Evolutionary conservation across 1,139 yeast genomes (phyloP), one percentile per base, ranked within the genome.

Genomic region (Schizosaccharomyces versatilis): DNA sequence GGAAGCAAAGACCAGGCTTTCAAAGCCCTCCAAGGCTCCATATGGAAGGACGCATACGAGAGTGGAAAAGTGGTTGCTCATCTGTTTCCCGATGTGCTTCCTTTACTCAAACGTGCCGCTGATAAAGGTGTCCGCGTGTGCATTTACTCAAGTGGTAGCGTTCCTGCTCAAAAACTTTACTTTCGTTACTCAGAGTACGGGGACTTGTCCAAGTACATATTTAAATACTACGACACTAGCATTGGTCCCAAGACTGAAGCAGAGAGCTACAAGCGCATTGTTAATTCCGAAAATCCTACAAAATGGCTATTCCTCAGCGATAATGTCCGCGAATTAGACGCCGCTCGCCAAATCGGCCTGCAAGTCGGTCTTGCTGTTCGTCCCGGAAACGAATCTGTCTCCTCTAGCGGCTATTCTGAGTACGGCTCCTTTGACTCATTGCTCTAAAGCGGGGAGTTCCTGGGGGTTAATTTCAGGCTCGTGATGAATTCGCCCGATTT

Each of bases 131-230:
- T 62, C 36, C 68, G 69, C 6, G 70, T 84, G 0, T 84, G 73
- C 64, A 85, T 88, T 17, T 88, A 88, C 67, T 85, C 96, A 0
- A 83, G 94, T n/a, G 97, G 97, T 0, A 81, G 93, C 54, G 78
- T 88, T 40, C 75, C 78, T 57, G 96, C 96, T 0, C 97, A 88
- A 63, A 80, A 80, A 59, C 69, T 86, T 58, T 69, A 88, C 57
- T 84, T 88, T 64, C 73, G 73, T 0, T 76, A 84, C 64, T 88
- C 83, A 6, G 67, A 69, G 52, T 59, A 59, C 6, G 65, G 66
- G 24, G 64, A 65, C 41, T 66, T 85, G 63, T 82, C 77, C 54
- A 65, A 68, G 1, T 64, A 66, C 38, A 65, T 88, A 40, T 61
- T 70, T 6, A 94, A 82, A 5, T 86, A 85, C 68, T 88, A 78